A percentile compares a stretch with the other conserved stretches of the same genome.
These are phyloP conservation scores for Hygrophoropsis aurantiaca DNA, from an alignment of 768 basidiomycete genomes.

Conservation along the genomic window DNA sequence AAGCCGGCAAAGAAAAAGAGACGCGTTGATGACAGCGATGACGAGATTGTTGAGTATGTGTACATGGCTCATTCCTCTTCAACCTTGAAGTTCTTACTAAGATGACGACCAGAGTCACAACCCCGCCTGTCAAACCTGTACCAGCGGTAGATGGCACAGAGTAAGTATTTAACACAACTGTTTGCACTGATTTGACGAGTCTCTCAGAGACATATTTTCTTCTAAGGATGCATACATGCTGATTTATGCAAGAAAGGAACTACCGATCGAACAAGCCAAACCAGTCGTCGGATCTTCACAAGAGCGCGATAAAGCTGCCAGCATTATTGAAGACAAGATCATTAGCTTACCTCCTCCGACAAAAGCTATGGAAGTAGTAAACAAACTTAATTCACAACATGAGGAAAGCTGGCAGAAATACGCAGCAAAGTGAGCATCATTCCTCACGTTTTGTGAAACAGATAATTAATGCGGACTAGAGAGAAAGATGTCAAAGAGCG, in stretches of 20 bases:
- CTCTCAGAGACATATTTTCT: slow-evolving; percentile 46
- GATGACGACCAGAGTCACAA: slow-evolving; percentile 18
- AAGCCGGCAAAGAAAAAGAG: slow-evolving; percentile 51
- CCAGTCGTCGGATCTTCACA: background rate
- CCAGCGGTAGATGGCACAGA: no score
- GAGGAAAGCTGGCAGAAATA: slow-evolving; percentile 52
- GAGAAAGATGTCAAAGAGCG: slow-evolving; percentile 37
- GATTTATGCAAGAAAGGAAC: slow-evolving; percentile 66
- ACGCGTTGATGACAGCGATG: slow-evolving; percentile 60
- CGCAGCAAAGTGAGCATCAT: slow-evolving; percentile 40
- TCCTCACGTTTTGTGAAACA: slow-evolving; percentile 4
- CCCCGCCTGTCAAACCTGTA: slow-evolving; percentile 15
- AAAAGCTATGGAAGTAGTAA: slow-evolving; percentile 54
- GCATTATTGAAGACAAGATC: slow-evolving; percentile 4
- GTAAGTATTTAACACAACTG: background rate
- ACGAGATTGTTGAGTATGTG: slow-evolving; percentile 39
- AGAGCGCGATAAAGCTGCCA: slow-evolving; percentile 1
- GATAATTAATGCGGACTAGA: slow-evolving; percentile 31
- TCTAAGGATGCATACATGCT: slow-evolving; percentile 96
- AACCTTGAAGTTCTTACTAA: no score
- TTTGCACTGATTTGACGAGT: slow-evolving; percentile 17
- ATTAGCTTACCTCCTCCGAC: slow-evolving; percentile 48
- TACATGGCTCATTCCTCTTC: slow-evolving; percentile 11
- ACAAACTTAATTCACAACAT: slow-evolving; percentile 54
- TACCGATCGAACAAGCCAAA: background rate